Evolutionary conservation across 2,329 filamentous ascomycete genomes (phyloP), one percentile per base, ranked within the genome.

Genomic region (Aurifilum marmelostoma): DNA sequence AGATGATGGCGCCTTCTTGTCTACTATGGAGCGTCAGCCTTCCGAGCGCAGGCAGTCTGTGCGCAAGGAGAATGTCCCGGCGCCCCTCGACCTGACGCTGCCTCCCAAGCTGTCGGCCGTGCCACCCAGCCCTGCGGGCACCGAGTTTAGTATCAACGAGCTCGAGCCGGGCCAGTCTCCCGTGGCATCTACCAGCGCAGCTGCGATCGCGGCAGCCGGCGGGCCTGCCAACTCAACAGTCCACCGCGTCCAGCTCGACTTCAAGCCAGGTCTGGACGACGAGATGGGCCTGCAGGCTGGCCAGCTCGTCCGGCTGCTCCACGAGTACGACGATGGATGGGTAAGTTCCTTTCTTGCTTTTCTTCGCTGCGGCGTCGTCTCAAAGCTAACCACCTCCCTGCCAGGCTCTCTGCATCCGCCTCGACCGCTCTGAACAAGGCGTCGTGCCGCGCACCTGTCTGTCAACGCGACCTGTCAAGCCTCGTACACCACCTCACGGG

Each of bases 241-340:
- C 67, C 92, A 98, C 79, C 93, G 96, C 72, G 93, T 98, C 43
- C 93, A 97, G 79, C 88, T 98, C 74, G 94, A 97, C 79, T 99
- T 98, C 80, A 91, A 89, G 78, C 94, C 96, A 34, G 95, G 92
- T 3, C 91, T 98, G 85, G 91, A 93, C 7, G 96, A 99, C 77
- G 96, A 99, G 80, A 84, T 99, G 76, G 92, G 89, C 72, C 85
- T 99, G 59, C 87, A 84, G 72, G 88, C 91, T 69, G 96, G 96
- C 65, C 90, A 97, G 72, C 85, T 99, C 63, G 93, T 98, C 64
- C 88, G 95, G 72, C 84, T 99, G 72, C 84, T 98, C 65, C 95
- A 98, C 77, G 94, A 97, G 80, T 99, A 98, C 76, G 96, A 99
- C 77, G 96, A 99, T 81, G 96, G 96, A 75, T 99, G 96, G 96